phyloP scores from a whole-genome alignment of 352 stramenopile species.

The Globisporangium emineosum region DNA sequence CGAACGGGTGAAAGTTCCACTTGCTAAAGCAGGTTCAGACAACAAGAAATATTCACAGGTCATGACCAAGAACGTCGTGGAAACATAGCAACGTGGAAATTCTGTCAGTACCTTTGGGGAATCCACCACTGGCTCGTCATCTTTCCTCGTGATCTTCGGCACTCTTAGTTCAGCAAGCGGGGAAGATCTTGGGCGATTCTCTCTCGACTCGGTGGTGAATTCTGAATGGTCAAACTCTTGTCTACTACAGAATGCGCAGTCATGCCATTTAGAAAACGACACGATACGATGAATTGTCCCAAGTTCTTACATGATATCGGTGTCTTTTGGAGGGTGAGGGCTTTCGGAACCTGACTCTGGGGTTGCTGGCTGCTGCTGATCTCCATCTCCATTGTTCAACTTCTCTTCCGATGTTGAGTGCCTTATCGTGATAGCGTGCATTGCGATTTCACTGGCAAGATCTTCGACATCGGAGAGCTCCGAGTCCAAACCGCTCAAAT shows the following conservation, averaged over 20 bases:
- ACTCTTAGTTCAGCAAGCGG: background rate
- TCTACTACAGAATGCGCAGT: background rate
- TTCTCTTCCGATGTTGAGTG: background rate
- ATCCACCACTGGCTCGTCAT: background rate
- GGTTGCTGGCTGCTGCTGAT: background rate
- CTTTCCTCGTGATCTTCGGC: background rate
- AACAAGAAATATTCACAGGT: background rate
- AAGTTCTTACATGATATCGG: background rate
- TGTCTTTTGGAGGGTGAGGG: background rate
- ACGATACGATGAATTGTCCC: background rate
- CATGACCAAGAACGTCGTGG: background rate
- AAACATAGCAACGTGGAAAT: background rate
- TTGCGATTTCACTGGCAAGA: slow-evolving; percentile 9
- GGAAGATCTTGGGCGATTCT: background rate
- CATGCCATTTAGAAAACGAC: background rate
- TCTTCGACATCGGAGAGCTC: slow-evolving; percentile 13
- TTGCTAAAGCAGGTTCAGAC: background rate
- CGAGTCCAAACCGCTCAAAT: slow-evolving; percentile 6
- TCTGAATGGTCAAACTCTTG: background rate
- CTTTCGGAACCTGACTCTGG: background rate
- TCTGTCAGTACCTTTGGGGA: background rate
- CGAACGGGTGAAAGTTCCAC: slow-evolving; percentile 8
- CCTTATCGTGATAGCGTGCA: background rate
- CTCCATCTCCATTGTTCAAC: background rate
- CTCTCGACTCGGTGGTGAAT: background rate